Evolutionary conservation across 2,329 filamentous ascomycete species (phyloP).

Genomic region (Cyphellophora europaea): DNA sequence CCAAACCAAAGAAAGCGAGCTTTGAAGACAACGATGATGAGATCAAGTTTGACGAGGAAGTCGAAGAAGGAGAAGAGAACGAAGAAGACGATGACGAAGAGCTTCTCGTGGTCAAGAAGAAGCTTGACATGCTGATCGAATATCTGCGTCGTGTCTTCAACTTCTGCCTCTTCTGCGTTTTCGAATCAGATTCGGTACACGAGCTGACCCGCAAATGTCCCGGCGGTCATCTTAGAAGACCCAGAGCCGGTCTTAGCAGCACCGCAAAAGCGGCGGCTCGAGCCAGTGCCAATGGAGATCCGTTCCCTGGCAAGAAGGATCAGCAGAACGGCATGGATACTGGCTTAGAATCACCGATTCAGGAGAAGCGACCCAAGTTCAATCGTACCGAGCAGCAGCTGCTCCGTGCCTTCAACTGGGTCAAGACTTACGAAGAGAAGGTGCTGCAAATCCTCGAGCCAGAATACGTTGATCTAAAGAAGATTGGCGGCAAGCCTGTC

Average conservation of each 20-base stretch:
- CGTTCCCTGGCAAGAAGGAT: constrained; percentile 74
- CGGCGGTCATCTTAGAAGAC: constrained; percentile 89
- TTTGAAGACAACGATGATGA: constrained; percentile 35
- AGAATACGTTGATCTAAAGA: constrained; percentile 74
- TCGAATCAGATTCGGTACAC: constrained; percentile 94
- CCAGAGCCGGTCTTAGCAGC: constrained; percentile 72
- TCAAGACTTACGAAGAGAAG: constrained; percentile 97
- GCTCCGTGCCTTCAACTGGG: constrained; percentile 95
- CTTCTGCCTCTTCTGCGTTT: constrained; percentile 99
- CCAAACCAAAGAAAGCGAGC: constrained; percentile 43
- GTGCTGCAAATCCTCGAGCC: constrained; percentile 86
- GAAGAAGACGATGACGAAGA: constrained; percentile 90
- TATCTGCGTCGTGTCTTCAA: constrained; percentile 95
- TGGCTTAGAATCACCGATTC: constrained; percentile 53
- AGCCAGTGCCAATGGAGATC: constrained; percentile 72
- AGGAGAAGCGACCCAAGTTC: constrained; percentile 59
- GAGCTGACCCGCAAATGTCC: constrained; percentile 93
- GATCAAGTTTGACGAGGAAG: constrained; percentile 51
- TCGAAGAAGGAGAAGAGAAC: constrained; percentile 70
- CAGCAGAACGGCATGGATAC: constrained; percentile 56
- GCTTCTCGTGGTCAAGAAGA: constrained; percentile 86
- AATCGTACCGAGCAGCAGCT: constrained; percentile 84
- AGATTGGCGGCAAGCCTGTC: constrained; percentile 77
- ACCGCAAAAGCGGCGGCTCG: constrained; percentile 75
- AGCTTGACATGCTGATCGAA: constrained; percentile 88